Evolutionary conservation across 2,329 filamentous ascomycete species (phyloP), one percentile per base, ranked within the genome.

Genomic region (Conoideocrella luteorostrata): DNA sequence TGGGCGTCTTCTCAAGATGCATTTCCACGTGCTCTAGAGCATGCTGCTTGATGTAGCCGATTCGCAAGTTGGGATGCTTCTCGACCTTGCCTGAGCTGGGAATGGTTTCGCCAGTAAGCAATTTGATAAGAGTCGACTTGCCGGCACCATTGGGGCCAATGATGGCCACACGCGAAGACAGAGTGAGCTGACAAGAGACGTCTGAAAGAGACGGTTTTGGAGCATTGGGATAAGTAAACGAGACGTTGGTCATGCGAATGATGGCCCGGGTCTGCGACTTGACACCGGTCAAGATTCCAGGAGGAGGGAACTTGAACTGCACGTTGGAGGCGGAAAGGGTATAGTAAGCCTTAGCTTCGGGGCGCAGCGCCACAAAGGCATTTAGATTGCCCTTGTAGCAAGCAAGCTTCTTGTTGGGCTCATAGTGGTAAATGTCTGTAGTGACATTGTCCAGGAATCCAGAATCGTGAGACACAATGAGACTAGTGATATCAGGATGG

Each of bases 41-140:
- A 67, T 98, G 93, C 72, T 98, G 93, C 74, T 97, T 97, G 73
- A 98, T 97, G 74, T 98, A 98, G 43, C 93, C 93, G 57, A 98
- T 96, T 75, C 93, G 90, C 60, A 98, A 71, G 66, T 98, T 98
- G 54, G 93, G 93, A 65, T 98, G 93, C 75, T 97, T 97, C 75
- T 97, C 90, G 20, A 98, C 93, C 62, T 82, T 88, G 50, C 93
- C 93, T 17, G 69, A 68, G 50, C 85, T 85, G 13, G 88, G 93
- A 52, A 96, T 84, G 17, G 83, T 80, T 66, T 97, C 93, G 54
- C 91, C 93, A 10, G 93, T 98, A 46, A 98, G 76, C 47, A 98
- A 76, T 74, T 98, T 98, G 72, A 98, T 96, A 50, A 98, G 80
- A 0, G 93, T 98, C 11, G 91, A 96, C 70, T 98, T 98, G 62